Evolutionary conservation across 2,329 filamentous ascomycete genomes (phyloP).

Genomic region (Fusarium odoratissimum): DNA sequence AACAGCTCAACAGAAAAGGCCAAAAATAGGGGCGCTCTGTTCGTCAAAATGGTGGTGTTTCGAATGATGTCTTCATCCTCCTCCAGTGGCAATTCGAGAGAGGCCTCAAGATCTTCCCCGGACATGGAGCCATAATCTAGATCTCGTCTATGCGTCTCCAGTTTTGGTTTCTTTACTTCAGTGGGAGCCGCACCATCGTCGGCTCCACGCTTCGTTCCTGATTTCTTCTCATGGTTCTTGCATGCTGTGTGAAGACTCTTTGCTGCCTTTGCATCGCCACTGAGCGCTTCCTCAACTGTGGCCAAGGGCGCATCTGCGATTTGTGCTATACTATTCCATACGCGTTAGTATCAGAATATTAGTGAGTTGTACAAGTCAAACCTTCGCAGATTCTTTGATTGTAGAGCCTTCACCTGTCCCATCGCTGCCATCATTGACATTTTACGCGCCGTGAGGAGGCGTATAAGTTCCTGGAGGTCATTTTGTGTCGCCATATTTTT

Average conservation of each 20-base stretch:
- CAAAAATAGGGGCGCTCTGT: slow-evolving; percentile 83
- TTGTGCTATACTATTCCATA: slow-evolving; percentile 60
- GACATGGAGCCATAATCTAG: slow-evolving; percentile 56
- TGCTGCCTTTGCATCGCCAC: slow-evolving; percentile 60
- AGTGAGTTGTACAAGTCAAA: slow-evolving; percentile 45
- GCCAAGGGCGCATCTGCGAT: slow-evolving; percentile 62
- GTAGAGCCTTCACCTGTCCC: slow-evolving; percentile 67
- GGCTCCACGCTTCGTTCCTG: slow-evolving; percentile 47
- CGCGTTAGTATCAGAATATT: background rate
- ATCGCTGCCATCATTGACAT: slow-evolving; percentile 70
- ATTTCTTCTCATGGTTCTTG: slow-evolving; percentile 62
- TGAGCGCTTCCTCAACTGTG: slow-evolving; percentile 59
- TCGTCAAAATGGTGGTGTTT: slow-evolving; percentile 72
- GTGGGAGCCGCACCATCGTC: slow-evolving; percentile 25
- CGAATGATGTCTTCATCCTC: slow-evolving; percentile 70
- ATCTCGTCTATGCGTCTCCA: slow-evolving; percentile 51
- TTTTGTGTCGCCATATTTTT: slow-evolving; percentile 66
- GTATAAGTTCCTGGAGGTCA: slow-evolving; percentile 71
- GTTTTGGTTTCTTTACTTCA: slow-evolving; percentile 48
- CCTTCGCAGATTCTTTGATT: slow-evolving; percentile 66
- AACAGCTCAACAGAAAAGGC: slow-evolving; percentile 81
- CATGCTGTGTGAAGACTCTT: slow-evolving; percentile 65
- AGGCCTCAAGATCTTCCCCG: slow-evolving; percentile 71
- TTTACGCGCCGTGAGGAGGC: slow-evolving; percentile 69
- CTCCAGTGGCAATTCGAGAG: slow-evolving; percentile 68